Conservation (phyloP, 345 rosid species). For the Hibiscus tridactylites region DNA sequence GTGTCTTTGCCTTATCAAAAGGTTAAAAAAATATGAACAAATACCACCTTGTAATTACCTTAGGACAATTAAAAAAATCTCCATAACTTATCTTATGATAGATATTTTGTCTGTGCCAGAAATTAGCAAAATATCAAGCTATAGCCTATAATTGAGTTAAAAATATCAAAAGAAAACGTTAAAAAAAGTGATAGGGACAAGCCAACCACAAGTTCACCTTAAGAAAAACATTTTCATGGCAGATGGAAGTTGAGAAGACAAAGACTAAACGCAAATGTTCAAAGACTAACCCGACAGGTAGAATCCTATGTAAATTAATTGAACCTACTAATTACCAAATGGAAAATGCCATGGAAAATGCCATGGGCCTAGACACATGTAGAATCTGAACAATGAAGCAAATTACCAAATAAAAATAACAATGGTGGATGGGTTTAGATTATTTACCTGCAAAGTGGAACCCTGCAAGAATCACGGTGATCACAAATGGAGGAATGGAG, state of each 20-base stretch:
- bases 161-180: background rate
- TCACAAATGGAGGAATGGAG: conserved; percentile 76
- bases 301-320: background rate
- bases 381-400: background rate
- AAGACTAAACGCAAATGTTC: background rate
- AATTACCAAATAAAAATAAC: background rate
- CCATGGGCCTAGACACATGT: background rate
- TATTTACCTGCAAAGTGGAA: conserved; percentile 88
- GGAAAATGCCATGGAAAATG: background rate
- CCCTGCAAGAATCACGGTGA: conserved; percentile 47
- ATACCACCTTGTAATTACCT: no score
- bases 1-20: no score
- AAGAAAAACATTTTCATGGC: background rate
- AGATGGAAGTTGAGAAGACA: background rate
- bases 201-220: background rate
- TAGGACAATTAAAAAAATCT: background rate
- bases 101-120: background rate
- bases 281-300: background rate
- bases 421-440: background rate
- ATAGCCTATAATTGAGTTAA: background rate
- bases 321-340: background rate
- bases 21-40: no score
- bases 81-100: background rate
- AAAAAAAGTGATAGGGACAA: background rate
- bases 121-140: background rate